Evolutionary conservation across 257 asterid species (phyloP).

Genomic region (Solanum acaule): DNA sequence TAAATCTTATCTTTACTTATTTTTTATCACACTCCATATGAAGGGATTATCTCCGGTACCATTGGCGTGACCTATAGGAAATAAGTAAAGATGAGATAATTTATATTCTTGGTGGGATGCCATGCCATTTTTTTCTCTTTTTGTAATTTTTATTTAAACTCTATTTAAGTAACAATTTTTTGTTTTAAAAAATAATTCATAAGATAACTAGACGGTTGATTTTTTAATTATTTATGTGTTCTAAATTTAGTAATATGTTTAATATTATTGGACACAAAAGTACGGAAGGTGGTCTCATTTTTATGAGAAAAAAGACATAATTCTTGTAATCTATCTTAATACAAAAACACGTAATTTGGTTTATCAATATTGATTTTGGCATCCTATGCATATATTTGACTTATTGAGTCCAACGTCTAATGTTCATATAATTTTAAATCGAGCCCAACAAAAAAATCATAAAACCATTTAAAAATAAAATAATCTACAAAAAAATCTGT

Average conservation of each 20-base stretch:
- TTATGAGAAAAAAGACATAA: background rate
- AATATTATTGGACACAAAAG: too few species aligned
- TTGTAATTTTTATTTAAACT: background rate
- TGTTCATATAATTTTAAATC: background rate
- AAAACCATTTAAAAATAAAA: background rate
- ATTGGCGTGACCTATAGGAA: background rate
- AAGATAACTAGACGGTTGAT: background rate
- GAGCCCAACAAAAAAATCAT: too few species aligned
- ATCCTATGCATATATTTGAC: background rate
- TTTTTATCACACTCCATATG: accelerated
- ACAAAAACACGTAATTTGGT: background rate
- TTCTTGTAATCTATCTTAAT: too few species aligned
- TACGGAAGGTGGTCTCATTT: background rate
- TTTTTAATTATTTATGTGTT: background rate
- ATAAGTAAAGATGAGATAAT: too few species aligned
- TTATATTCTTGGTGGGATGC: background rate
- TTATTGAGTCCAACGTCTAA: background rate
- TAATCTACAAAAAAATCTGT: background rate
- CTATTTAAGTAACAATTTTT: background rate
- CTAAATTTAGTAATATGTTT: too few species aligned
- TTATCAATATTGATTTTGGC: background rate
- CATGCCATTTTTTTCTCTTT: accelerated
- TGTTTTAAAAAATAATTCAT: too few species aligned
- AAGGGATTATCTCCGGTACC: background rate
- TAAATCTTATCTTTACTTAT: background rate